These are phyloP conservation scores for Boletus chippewaensis DNA, from an alignment of 1,284 basidiomycete genomes.

Conservation along the genomic window DNA sequence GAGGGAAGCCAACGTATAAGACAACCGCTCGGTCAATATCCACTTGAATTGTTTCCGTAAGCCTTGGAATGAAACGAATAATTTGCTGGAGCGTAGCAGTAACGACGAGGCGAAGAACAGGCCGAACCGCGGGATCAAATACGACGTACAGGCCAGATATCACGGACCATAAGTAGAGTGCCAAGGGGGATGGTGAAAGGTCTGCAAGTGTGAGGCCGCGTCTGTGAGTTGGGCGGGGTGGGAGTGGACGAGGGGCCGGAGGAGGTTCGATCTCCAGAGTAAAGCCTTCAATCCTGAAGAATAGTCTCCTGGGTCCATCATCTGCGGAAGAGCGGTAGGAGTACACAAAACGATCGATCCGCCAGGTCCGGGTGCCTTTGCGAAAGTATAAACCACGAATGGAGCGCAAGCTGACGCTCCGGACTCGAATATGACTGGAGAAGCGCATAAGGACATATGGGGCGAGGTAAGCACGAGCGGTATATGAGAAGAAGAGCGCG, in stretches of 20 bases:
- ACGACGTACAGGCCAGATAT: slow-evolving; percentile 39
- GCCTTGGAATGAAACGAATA: slow-evolving; percentile 56
- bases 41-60: slow-evolving; percentile 60
- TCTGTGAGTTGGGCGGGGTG: slow-evolving; percentile 31
- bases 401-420: slow-evolving; percentile 67
- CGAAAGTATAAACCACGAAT: slow-evolving; percentile 67
- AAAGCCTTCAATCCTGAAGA: slow-evolving; percentile 55
- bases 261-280: slow-evolving; percentile 44
- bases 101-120: slow-evolving; percentile 49
- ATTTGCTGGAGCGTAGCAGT: slow-evolving; percentile 49
- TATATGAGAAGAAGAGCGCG: slow-evolving; percentile 46
- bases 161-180: slow-evolving; percentile 43
- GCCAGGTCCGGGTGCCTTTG: slow-evolving; percentile 45
- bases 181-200: slow-evolving; percentile 51
- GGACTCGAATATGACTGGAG: slow-evolving; percentile 56
- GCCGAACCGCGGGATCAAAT: slow-evolving; percentile 55
- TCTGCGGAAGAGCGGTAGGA: slow-evolving; percentile 44
- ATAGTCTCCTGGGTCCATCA: slow-evolving; percentile 44
- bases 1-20: slow-evolving; percentile 45
- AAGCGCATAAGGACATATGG: slow-evolving; percentile 54
- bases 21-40: slow-evolving; percentile 52
- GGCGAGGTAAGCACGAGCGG: slow-evolving; percentile 57
- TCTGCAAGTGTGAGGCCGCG: slow-evolving; percentile 45
- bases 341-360: slow-evolving; percentile 61
- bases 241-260: slow-evolving; percentile 12